Conservation (phyloP, 2,329 filamentous ascomycete species). For the Hyphodiscus sp. region DNA sequence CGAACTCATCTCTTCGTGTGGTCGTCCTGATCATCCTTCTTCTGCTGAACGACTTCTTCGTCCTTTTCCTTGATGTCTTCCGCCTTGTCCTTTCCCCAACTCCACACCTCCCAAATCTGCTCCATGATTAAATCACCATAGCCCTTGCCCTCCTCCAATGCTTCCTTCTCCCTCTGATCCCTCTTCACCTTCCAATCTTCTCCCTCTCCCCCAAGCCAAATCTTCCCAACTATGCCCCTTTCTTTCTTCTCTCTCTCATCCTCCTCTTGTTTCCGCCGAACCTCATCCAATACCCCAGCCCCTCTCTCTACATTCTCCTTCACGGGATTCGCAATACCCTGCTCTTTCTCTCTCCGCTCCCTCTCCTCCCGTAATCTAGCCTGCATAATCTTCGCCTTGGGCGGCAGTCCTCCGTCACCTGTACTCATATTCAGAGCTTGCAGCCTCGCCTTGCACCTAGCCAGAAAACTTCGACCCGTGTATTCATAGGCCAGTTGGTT, state of each 20-base stretch:
- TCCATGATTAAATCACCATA: constrained; percentile 38
- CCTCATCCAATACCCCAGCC: constrained; percentile 9
- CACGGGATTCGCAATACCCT: background rate
- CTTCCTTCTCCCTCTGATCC: constrained; percentile 27
- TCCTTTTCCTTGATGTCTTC: constrained; percentile 21
- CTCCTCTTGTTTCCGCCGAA: constrained; percentile 8
- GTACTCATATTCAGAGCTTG: background rate
- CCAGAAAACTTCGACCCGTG: constrained; percentile 23
- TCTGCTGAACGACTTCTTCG: constrained; percentile 5
- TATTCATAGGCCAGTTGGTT: constrained; percentile 28
- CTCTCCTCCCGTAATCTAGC: constrained; percentile 19
- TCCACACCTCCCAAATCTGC: constrained; percentile 42
- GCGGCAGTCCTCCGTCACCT: constrained; percentile 7
- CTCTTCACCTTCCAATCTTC: constrained; percentile 31
- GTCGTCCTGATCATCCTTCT: background rate
- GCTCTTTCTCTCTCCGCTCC: constrained; percentile 7
- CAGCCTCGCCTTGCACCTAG: constrained; percentile 7
- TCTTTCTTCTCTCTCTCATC: constrained; percentile 10
- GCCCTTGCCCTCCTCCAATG: constrained; percentile 31
- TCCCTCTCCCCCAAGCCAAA: constrained; percentile 55
- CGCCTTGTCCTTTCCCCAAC: constrained; percentile 36
- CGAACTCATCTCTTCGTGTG: background rate
- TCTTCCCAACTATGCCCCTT: constrained; percentile 35
- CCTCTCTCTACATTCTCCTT: background rate
- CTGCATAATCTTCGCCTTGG: constrained; percentile 22